Percentiles rank a stretch among this genome's conserved stretches.
Conservation (phyloP, 2,329 filamentous ascomycete species). For the Penicillium sp. region DNA sequence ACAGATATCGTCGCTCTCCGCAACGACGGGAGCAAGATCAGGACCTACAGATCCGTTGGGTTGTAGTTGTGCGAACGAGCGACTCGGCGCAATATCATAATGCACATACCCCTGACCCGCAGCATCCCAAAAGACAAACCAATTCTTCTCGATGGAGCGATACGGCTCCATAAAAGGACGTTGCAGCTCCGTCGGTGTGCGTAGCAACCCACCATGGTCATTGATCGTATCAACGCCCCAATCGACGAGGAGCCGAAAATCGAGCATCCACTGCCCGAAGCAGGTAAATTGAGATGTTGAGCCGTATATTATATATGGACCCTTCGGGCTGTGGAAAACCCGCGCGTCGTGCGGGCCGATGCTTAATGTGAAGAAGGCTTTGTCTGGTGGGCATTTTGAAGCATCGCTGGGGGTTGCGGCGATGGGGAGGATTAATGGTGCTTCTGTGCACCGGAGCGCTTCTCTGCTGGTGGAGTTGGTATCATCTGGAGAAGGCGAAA, state of each 20-base stretch:
- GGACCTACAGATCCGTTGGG: slow-evolving; percentile 35
- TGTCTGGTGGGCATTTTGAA: slow-evolving; percentile 14
- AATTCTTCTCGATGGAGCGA: slow-evolving; percentile 62
- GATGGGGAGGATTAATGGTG: slow-evolving; percentile 28
- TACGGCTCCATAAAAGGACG: slow-evolving; percentile 40
- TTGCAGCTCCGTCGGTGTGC: not conserved
- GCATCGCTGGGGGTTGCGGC: too few relatives aligned
- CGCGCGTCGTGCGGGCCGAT: slow-evolving; percentile 63
- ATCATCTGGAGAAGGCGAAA: slow-evolving; percentile 48
- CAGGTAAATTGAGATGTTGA: slow-evolving; percentile 54
- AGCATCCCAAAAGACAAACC: slow-evolving; percentile 64
- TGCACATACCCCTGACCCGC: slow-evolving; percentile 55
- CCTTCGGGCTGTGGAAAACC: slow-evolving; percentile 59
- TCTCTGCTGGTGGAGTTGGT: slow-evolving; percentile 21
- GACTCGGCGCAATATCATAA: slow-evolving; percentile 56
- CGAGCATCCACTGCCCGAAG: slow-evolving; percentile 62
- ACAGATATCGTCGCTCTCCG: too few relatives aligned
- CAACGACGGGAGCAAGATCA: slow-evolving; percentile 25
- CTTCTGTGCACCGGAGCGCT: slow-evolving; percentile 53
- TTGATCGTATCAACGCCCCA: slow-evolving; percentile 41
- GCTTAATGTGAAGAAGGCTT: slow-evolving; percentile 53
- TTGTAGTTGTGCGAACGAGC: slow-evolving; percentile 50
- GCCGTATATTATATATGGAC: slow-evolving; percentile 58
- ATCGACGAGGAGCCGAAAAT: slow-evolving; percentile 56
- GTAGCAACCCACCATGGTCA: slow-evolving; percentile 47